Base-by-base conservation (phyloP, 2,329 filamentous ascomycete genomes). In the Pestalotiopsis sp. region DNA sequence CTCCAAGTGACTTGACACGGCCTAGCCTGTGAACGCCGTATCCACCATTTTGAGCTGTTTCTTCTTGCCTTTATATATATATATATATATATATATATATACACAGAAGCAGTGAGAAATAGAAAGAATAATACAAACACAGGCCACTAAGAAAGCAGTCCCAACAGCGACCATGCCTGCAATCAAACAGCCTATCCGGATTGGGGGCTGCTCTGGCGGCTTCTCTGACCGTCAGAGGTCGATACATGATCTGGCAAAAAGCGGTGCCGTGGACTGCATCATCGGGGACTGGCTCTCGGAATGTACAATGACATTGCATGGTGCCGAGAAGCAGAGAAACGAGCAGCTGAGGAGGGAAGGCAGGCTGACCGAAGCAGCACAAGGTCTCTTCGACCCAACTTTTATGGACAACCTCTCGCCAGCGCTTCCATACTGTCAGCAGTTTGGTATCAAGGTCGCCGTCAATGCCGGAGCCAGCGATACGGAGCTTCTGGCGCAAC, bases 151-250 rank as follows among this genome's bases (percentile, higher is more conserved):
- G 45, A n/a, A 20, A n/a, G 4, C 5, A n/a, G 17, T n/a, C 14
- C 45, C 41, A 49, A 52, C 2, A 9, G 17, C 20, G 17, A 52
- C 45, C 45, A 52, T 52, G 61, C 27, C 45, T 52, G 45, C 45
- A 52, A 17, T 52, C 14, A 23, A 52, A 7, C 45, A 52, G 20
- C 72, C 76, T 4, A 72, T 78, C 45, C 74, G 76, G 38, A 75
- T 79, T 23, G 77, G 72, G 4, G 76, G 76, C 4, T 74, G 74
- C 62, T 77, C 75, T 1, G 77, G 77, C 13, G 76, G 75, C 9
- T 77, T 78, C 71, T 73, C 73, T 25, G 72, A 77, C 67, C 72
- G 73, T 75, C 79, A 75, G 76, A 81, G 66, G 63, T 74, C 76
- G 68, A 77, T 77, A 20, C 62, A 58, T 49, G 69, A 71, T 17